Conservation (phyloP, 2,329 filamentous ascomycete genomes). For the Diplodia corticola region DNA sequence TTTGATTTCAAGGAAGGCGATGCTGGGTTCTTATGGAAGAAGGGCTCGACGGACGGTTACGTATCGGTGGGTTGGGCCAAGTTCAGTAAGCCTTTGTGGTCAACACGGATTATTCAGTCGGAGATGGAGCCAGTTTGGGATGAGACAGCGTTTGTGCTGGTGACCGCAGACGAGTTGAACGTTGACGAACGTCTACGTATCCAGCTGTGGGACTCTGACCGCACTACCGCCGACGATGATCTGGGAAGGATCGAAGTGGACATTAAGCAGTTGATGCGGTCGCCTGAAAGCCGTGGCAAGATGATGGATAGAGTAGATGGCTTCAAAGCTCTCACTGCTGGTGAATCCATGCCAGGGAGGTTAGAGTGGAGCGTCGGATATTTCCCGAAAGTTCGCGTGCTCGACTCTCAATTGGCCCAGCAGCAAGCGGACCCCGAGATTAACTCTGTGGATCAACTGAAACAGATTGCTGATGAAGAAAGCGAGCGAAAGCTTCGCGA, state of each 20-base stretch:
- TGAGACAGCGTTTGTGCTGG: constrained; percentile 68
- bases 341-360: constrained; percentile 68
- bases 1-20: constrained; percentile 73
- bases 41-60: constrained; percentile 68
- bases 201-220: constrained; percentile 76
- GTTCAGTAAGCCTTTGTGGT: constrained; percentile 69
- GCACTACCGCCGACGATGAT: constrained; percentile 71
- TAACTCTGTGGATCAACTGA: constrained; percentile 59
- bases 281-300: constrained; percentile 58
- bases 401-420: constrained; percentile 59
- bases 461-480: constrained; percentile 54
- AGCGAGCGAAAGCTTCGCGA: constrained; percentile 67
- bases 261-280: constrained; percentile 64
- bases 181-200: constrained; percentile 68
- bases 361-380: constrained; percentile 71
- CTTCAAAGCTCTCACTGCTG: constrained; percentile 64
- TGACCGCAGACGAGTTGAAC: constrained; percentile 70
- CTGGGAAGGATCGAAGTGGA: constrained; percentile 71
- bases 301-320: constrained; percentile 65
- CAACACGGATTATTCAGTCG: constrained; percentile 63
- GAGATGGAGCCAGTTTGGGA: constrained; percentile 72
- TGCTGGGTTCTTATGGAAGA: constrained; percentile 58
- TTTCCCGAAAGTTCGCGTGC: constrained; percentile 66
- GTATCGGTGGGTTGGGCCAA: constrained; percentile 75
- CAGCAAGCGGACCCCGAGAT: constrained; percentile 63